phyloP scores from a whole-genome alignment of 805 yeast species.

The Brettanomyces naardenensis region DNA sequence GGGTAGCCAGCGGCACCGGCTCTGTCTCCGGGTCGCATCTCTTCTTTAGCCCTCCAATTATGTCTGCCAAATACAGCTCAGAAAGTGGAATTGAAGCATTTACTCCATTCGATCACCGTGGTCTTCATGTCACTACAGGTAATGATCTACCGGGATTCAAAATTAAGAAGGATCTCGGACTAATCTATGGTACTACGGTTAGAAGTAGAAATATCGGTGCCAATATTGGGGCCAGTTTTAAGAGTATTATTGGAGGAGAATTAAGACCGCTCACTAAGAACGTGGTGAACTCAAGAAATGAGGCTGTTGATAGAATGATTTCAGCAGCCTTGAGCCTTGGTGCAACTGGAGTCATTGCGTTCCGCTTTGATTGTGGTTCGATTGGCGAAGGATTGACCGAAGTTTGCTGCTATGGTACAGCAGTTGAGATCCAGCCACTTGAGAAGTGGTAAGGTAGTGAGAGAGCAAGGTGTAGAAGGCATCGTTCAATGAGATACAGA shows the following conservation, averaged over 20 bases:
- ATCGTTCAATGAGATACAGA: too few species aligned
- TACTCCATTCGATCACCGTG: background rate
- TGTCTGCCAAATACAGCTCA: background rate
- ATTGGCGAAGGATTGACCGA: conserved; percentile 1
- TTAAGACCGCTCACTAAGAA: background rate
- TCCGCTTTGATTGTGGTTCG: background rate
- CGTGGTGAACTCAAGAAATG: background rate
- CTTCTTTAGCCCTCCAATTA: background rate
- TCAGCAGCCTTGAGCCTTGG: background rate
- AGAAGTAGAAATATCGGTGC: background rate
- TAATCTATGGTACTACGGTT: background rate
- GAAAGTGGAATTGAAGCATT: background rate
- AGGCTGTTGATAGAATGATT: background rate
- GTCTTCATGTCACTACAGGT: background rate
- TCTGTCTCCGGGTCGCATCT: too few species aligned
- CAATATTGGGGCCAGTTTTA: background rate
- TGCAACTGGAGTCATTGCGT: background rate
- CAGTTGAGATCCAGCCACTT: background rate
- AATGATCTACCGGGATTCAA: background rate
- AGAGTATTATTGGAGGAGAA: background rate
- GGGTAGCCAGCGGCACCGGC: too few species aligned
- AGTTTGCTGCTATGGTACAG: background rate
- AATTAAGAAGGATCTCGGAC: background rate
- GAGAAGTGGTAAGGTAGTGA: too few species aligned
- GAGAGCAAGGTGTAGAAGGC: too few species aligned